Evolutionary conservation across 306 rosid species (phyloP), one percentile per base, ranked within the genome.

Genomic region (Prunus mongolica): DNA sequence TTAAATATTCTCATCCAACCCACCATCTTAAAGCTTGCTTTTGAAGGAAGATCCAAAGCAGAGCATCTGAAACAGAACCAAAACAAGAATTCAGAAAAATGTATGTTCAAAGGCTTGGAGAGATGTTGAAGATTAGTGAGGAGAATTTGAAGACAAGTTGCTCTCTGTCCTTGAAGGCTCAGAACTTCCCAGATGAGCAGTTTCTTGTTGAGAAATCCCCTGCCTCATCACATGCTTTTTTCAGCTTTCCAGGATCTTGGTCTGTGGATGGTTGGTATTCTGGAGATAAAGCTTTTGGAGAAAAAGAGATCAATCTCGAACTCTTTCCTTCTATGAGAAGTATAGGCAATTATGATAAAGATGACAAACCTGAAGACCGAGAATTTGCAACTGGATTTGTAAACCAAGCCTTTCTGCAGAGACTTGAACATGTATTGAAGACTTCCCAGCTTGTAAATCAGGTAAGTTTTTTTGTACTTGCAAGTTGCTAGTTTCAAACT

Each of bases 301-400:
- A 77, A 68, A 68, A 86, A 1, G 19, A 75, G 66, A 82, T 88
- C 75, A 47, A 89, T 76, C 55, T 45, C 34, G 1, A 10, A 1
- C 38, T 58, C 2, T 95, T 92, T 41, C 93, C 93, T 57, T 86
- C 88, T 0, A 74, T 92, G 45, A 86, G 73, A 84, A 90, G 93
- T 78, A 66, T 95, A 73, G 93, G 99, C 1, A 87, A 82, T 19
- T 87, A 84, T 38, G 91, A 88, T 30, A 9, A 18, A 30, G 45
- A 16, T 62, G 67, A 6, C 16, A 63, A 15, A 19, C 22, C 45
- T 14, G 67, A 30, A 16, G 67, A 27, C 6, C 16, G 0, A 28
- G 45, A 15, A 18, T 30, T 30, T 8, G 44, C 67, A 50, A 46
- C 54, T 51, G 97, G 92, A 45, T 15, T 11, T 8, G 86, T 89